Percentiles rank a stretch among this genome's conserved stretches.
Evolutionary conservation across 192 early-diverging fungal species (phyloP).

Genomic region (Spizellomyces punctatus): DNA sequence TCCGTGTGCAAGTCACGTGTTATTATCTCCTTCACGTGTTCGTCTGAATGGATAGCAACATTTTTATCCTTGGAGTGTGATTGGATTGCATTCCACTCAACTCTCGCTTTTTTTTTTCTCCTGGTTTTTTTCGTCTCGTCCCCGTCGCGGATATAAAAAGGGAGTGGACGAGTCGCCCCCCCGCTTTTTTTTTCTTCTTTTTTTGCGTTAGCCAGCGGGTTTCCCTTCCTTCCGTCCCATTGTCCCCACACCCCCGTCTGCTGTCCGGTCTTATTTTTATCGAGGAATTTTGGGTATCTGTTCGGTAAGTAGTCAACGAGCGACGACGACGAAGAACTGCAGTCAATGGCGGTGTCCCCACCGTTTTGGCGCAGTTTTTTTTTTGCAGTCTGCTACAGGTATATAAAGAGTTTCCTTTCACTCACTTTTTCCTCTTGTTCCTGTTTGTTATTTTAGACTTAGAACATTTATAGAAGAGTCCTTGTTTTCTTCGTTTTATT

Average conservation of each 20-base stretch:
- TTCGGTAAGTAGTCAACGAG: not conserved
- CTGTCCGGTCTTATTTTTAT: not conserved
- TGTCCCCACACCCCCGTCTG: not conserved
- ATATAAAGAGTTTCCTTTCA: no score
- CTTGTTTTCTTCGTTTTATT: no score
- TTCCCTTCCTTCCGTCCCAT: slow-evolving; percentile 5
- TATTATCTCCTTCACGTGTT: no score
- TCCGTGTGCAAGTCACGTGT: no score
- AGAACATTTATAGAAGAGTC: no score
- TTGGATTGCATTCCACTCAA: not conserved
- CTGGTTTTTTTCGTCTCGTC: not conserved
- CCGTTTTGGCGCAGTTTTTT: no score
- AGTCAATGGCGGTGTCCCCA: not conserved
- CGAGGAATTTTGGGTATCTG: not conserved
- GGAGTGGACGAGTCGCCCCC: not conserved
- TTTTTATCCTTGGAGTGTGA: no score
- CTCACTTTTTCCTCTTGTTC: no score
- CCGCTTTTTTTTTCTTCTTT: not conserved
- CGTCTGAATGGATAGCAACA: no score
- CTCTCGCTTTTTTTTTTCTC: slow-evolving; percentile 7
- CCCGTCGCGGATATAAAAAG: not conserved
- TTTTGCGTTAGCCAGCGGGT: no score
- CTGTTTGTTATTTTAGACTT: no score
- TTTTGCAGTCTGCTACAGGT: no score
- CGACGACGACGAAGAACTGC: not conserved